Evolutionary conservation across 2,329 filamentous ascomycete species (phyloP), one percentile per base, ranked within the genome.

Genomic region (Macrophomina pseudophaseolina): DNA sequence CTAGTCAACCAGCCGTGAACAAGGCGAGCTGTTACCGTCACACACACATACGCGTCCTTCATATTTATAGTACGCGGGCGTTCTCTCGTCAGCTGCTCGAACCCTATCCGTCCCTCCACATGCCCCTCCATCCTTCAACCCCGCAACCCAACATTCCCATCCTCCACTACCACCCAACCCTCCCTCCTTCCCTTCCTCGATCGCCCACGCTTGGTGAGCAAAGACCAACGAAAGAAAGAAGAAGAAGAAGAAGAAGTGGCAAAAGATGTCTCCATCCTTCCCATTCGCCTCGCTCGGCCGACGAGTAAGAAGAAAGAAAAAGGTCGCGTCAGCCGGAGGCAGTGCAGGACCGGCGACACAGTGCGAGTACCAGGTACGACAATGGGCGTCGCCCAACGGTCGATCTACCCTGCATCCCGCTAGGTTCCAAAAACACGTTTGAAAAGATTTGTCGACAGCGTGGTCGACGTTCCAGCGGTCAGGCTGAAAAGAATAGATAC

Each of bases 401-500:
- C 52, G 53, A n/a, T 42, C 7, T 9, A 58, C 35, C 18, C 38
- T 58, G 53, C 35, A 23, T 42, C 35, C 53, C 33, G 2, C 53
- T 7, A 32, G 4, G 23, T 58, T 58, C 35, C 53, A 58, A 58
- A 58, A 58, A 58, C 30, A 58, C 12, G 53, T 44, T 58, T 42
- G 14, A 58, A 32, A 14, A 23, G 28, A 51, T 16, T 52, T 30
- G 30, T 23, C 18, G 52, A 44, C 35, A 18, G 18, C 23, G 11
- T 54, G 11, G 18, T 49, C 46, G 51, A 42, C 18, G 23, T 42
- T 58, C 42, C 53, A 58, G 35, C 53, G 33, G 18, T 58, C 53
- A 58, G 42, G 32, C 53, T 58, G 53, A 58, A 58, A 54, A 54
- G 52, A 54, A 54, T 32, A 54, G 52, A 54, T 54, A 54, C 52